Conservation (phyloP, 306 rosid species). For the Lablab purpureus region DNA sequence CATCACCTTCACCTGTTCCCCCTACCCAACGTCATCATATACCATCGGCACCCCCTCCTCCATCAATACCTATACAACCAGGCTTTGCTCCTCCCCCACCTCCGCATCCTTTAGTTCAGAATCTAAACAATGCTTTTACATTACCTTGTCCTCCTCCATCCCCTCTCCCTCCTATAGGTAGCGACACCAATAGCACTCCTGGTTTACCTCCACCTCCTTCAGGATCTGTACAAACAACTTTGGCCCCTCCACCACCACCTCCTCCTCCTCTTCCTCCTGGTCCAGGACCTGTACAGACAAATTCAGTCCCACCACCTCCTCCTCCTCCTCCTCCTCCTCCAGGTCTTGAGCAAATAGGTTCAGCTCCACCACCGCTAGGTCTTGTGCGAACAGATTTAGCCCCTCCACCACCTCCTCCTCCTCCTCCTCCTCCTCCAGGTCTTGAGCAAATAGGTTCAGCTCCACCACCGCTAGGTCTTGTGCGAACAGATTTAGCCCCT, state of each 20-base stretch:
- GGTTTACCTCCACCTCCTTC: constrained; percentile 42
- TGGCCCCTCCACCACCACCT: constrained; percentile 13
- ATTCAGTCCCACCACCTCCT: constrained; percentile 34
- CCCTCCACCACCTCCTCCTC: constrained; percentile 33
- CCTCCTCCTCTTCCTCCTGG: constrained; percentile 49
- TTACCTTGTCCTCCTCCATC: constrained; percentile 43
- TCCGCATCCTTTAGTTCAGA: constrained; percentile 18
- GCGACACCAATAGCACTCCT: constrained; percentile 11
- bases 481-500: background rate
- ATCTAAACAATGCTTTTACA: constrained; percentile 17
- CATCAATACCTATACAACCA: constrained; percentile 9
- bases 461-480: constrained; percentile 29
- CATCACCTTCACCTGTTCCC: constrained; percentile 23
- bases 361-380: constrained; percentile 42
- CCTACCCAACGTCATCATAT: constrained; percentile 24
- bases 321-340: constrained; percentile 33
- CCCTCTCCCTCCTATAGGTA: constrained; percentile 27
- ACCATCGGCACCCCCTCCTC: constrained; percentile 31
- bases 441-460: constrained; percentile 10
- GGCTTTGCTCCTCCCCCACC: constrained; percentile 39
- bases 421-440: constrained; percentile 54
- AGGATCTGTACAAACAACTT: background rate
- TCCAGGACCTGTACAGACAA: background rate
- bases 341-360: background rate
- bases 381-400: background rate